Percentiles rank a stretch among this genome's conserved stretches.
Evolutionary conservation across 257 asterid genomes (phyloP).

Genomic region (Lithospermum erythrorhizon): DNA sequence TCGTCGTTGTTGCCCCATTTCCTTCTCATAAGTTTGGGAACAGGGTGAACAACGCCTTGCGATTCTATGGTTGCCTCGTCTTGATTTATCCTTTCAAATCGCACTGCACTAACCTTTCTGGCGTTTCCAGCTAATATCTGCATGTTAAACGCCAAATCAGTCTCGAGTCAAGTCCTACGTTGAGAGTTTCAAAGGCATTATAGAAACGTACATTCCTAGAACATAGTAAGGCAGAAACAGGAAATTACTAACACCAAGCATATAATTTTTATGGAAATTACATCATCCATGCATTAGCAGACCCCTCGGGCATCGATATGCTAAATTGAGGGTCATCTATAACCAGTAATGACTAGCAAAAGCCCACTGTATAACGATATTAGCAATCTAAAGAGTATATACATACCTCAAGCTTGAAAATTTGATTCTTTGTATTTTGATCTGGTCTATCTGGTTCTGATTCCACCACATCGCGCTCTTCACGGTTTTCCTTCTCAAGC

Average conservation of each 20-base stretch:
- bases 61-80: slow-evolving; percentile 37
- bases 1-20: slow-evolving; percentile 34
- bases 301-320: no score
- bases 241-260: no score
- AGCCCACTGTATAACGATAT: no score
- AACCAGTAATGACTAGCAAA: no score
- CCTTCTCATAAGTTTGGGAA: slow-evolving; percentile 66
- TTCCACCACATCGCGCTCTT: slow-evolving; percentile 53
- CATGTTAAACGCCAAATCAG: slow-evolving; percentile 12
- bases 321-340: no score
- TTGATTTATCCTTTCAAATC: slow-evolving; percentile 61
- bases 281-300: no score
- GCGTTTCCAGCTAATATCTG: slow-evolving; percentile 98
- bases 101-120: slow-evolving; percentile 86
- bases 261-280: no score
- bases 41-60: slow-evolving; percentile 36
- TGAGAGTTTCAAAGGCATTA: no score
- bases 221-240: no score
- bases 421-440: slow-evolving; percentile 51
- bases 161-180: no score
- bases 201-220: no score
- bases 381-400: no score
- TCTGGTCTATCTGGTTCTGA: slow-evolving; percentile 62
- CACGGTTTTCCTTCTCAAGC: slow-evolving; percentile 61
- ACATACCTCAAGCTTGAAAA: slow-evolving; percentile 83